Evolutionary conservation across 352 stramenopile genomes (phyloP).

Genomic region (Globisporangium heterothallicum): DNA sequence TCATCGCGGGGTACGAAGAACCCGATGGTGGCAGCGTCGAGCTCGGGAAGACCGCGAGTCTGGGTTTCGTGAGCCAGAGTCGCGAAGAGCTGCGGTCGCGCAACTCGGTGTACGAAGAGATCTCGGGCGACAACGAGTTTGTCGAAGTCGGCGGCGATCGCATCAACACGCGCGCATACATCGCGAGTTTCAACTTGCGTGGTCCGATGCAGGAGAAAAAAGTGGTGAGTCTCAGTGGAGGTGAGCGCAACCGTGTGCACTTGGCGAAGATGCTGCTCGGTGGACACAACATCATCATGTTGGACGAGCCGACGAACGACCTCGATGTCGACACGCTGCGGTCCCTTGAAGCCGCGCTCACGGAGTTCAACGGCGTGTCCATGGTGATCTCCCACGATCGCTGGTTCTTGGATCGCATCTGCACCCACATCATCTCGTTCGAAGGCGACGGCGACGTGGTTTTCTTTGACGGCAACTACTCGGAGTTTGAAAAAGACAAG

Average conservation of each 20-base stretch:
- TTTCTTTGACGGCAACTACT: slow-evolving; percentile 88
- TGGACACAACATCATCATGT: slow-evolving; percentile 84
- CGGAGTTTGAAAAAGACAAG: slow-evolving; percentile 78
- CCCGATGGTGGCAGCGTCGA: slow-evolving; percentile 74
- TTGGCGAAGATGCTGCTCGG: slow-evolving; percentile 82
- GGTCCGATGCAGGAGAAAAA: slow-evolving; percentile 84
- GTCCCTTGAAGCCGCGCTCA: slow-evolving; percentile 85
- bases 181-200: slow-evolving; percentile 83
- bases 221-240: slow-evolving; percentile 65
- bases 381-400: slow-evolving; percentile 96
- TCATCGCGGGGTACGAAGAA: slow-evolving; percentile 91
- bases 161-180: slow-evolving; percentile 83
- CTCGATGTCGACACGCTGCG: slow-evolving; percentile 82
- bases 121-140: slow-evolving; percentile 84
- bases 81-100: slow-evolving; percentile 61
- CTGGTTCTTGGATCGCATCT: slow-evolving; percentile 94
- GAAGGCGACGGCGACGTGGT: slow-evolving; percentile 61
- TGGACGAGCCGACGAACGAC: slow-evolving; percentile 87
- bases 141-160: slow-evolving; percentile 66
- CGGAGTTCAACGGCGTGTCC: slow-evolving; percentile 88
- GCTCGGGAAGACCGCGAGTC: slow-evolving; percentile 71
- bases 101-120: slow-evolving; percentile 78
- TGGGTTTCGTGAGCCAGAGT: slow-evolving; percentile 77
- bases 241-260: slow-evolving; percentile 83
- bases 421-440: slow-evolving; percentile 84